These are phyloP conservation scores for Geotrichum restrictum DNA, from an alignment of 1,139 yeast species.

Conservation along the genomic window DNA sequence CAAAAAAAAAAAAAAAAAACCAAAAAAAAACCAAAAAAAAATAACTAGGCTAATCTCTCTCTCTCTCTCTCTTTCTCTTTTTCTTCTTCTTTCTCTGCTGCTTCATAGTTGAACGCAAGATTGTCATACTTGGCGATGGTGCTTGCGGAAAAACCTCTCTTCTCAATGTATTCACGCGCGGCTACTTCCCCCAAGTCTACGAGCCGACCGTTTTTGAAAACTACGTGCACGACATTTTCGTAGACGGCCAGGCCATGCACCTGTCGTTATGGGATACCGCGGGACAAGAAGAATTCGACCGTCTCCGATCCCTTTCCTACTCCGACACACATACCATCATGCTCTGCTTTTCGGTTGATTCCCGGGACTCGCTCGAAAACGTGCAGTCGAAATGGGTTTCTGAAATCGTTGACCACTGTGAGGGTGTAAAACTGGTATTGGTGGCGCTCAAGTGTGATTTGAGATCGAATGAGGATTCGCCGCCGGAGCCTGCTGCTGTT, in stretches of 20 bases:
- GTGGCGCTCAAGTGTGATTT: constrained; percentile 94
- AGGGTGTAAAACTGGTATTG: constrained; percentile 86
- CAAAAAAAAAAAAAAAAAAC: no score
- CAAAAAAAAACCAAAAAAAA: no score
- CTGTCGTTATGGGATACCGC: constrained; percentile 97
- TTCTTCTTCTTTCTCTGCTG: no score
- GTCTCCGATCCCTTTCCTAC: constrained; percentile 82
- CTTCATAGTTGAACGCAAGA: constrained; percentile 75
- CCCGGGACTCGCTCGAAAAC: constrained; percentile 89
- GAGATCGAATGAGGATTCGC: constrained; percentile 51
- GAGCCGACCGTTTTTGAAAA: constrained; percentile 98
- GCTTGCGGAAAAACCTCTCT: constrained; percentile 90
- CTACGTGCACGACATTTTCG: constrained; percentile 94
- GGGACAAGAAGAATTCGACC: constrained; percentile 96
- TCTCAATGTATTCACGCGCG: constrained; percentile 91
- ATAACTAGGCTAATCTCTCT: no score
- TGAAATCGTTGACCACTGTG: constrained; percentile 94
- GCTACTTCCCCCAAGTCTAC: constrained; percentile 96
- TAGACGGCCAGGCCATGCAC: constrained; percentile 90
- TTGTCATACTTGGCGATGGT: constrained; percentile 96
- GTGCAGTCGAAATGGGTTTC: constrained; percentile 96
- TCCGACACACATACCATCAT: constrained; percentile 95
- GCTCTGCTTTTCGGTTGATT: constrained; percentile 93
- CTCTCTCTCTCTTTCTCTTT: no score
- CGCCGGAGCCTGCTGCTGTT: constrained; percentile 31